These are phyloP conservation scores for Alnus rubra DNA, from an alignment of 306 rosid genomes.

Conservation along the genomic window DNA sequence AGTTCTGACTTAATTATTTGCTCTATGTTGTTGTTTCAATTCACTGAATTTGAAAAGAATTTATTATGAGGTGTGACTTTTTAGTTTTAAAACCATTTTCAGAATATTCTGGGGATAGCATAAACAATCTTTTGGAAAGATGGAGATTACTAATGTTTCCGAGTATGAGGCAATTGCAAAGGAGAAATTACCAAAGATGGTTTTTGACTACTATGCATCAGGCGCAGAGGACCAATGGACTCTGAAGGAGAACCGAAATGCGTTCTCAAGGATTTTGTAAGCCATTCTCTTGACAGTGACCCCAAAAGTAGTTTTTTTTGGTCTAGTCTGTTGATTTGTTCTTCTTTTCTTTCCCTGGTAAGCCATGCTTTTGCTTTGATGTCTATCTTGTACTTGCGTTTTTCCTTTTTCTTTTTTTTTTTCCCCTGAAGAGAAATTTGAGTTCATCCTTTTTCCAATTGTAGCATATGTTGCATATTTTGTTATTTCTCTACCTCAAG, in stretches of 20 bases:
- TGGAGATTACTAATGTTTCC: slow-evolving; percentile 78
- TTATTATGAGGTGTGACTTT: not conserved
- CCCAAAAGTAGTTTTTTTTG: not conserved
- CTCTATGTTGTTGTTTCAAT: not conserved
- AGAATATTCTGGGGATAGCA: slow-evolving; percentile 19
- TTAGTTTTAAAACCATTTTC: not conserved
- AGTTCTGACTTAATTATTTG: not conserved
- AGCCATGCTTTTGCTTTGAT: not conserved
- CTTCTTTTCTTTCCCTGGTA: not conserved
- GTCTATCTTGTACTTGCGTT: not conserved
- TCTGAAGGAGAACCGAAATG: slow-evolving; percentile 72
- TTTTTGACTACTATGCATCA: slow-evolving; percentile 89
- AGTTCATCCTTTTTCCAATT: not conserved
- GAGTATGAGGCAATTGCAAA: slow-evolving; percentile 86
- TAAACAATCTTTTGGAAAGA: slow-evolving; percentile 30
- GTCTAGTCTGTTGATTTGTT: not conserved
- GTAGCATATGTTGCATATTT: not conserved
- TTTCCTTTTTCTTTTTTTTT: not conserved
- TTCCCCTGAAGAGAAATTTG: not conserved
- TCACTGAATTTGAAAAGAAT: not conserved
- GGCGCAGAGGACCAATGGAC: slow-evolving; percentile 99
- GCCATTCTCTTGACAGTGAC: slow-evolving; percentile 16
- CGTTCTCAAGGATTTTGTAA: slow-evolving; percentile 92
- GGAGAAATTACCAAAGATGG: slow-evolving; percentile 89
- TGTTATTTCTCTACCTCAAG: not conserved